Conservation (phyloP, 2,329 filamentous ascomycete species). For the Lachnellula subtilissima region DNA sequence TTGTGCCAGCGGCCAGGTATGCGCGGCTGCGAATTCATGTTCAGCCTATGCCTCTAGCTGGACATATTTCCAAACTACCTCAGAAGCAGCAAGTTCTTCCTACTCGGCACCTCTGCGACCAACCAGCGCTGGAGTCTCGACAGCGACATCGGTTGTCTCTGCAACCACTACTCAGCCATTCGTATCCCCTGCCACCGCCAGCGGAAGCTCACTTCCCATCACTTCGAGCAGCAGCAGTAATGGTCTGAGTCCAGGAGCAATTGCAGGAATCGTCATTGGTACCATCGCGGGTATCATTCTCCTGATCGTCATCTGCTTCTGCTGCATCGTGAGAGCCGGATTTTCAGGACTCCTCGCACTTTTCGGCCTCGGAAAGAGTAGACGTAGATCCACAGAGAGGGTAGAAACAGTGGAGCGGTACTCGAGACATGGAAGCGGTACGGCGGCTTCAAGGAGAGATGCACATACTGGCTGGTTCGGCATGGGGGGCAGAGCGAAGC, state of each 20-base stretch:
- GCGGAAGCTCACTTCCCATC: slow-evolving; percentile 33
- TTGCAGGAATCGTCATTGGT: slow-evolving; percentile 77
- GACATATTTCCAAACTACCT: slow-evolving; percentile 34
- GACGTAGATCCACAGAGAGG: slow-evolving; percentile 40
- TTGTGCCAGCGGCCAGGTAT: slow-evolving; percentile 67
- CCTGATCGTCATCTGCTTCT: slow-evolving; percentile 68
- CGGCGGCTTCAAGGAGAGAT: slow-evolving; percentile 22
- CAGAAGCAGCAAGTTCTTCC: slow-evolving; percentile 6
- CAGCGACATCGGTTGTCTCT: slow-evolving; percentile 51
- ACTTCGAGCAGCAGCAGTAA: slow-evolving; percentile 15
- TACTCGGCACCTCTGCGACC: slow-evolving; percentile 42
- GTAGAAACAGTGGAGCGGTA: slow-evolving; percentile 62
- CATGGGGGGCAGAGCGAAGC: slow-evolving; percentile 37
- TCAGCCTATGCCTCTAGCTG: slow-evolving; percentile 15
- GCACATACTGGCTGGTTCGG: slow-evolving; percentile 51
- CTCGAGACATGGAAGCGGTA: slow-evolving; percentile 43
- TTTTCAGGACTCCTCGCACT: slow-evolving; percentile 27
- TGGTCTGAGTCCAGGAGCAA: slow-evolving; percentile 63
- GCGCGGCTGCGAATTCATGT: slow-evolving; percentile 37
- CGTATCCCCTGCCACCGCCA: slow-evolving; percentile 48
- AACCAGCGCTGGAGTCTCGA: slow-evolving; percentile 46
- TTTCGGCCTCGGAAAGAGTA: slow-evolving; percentile 53
- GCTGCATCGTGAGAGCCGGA: slow-evolving; percentile 57
- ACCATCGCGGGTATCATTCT: slow-evolving; percentile 62
- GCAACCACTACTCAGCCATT: slow-evolving; percentile 44